Evolutionary conservation across 2,329 filamentous ascomycete genomes (phyloP).

Genomic region (Teratosphaeria viscida): DNA sequence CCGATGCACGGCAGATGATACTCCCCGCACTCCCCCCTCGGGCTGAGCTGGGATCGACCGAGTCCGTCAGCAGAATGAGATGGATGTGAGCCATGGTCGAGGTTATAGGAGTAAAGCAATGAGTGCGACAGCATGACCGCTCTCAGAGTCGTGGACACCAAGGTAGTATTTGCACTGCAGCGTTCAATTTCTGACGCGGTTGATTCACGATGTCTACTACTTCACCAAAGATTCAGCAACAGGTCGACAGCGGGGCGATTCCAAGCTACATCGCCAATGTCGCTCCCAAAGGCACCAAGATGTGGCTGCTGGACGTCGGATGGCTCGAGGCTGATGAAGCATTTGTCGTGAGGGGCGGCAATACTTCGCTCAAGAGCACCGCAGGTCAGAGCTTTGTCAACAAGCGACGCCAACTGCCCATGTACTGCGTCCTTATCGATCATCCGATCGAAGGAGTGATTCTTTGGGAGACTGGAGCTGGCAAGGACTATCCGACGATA

Average conservation of each 20-base stretch:
- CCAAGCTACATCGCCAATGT: constrained; percentile 24
- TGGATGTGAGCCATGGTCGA: neutral
- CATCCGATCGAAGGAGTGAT: constrained; percentile 36
- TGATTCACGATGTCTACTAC: neutral
- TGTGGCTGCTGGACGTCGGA: constrained; percentile 35
- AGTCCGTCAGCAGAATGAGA: neutral
- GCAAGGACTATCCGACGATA: constrained; percentile 29
- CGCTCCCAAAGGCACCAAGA: constrained; percentile 32
- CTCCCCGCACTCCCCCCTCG: neutral
- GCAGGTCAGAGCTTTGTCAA: constrained; percentile 28
- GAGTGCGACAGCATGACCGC: neutral
- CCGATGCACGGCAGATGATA: neutral
- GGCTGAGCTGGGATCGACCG: neutral
- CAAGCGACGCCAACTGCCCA: constrained; percentile 32
- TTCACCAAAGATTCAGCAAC: constrained; percentile 15
- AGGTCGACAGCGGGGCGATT: constrained; percentile 23
- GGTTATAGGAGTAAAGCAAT: neutral
- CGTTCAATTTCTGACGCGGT: neutral
- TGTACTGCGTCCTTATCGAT: constrained; percentile 35
- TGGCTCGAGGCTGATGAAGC: constrained; percentile 38
- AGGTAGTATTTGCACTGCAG: neutral
- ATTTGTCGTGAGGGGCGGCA: constrained; percentile 34
- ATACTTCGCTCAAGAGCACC: constrained; percentile 28
- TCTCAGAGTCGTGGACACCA: neutral
- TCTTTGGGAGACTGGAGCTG: constrained; percentile 29